Conservation (phyloP, 371 early-diverging fungal genomes). For the Mortierella sp. region DNA sequence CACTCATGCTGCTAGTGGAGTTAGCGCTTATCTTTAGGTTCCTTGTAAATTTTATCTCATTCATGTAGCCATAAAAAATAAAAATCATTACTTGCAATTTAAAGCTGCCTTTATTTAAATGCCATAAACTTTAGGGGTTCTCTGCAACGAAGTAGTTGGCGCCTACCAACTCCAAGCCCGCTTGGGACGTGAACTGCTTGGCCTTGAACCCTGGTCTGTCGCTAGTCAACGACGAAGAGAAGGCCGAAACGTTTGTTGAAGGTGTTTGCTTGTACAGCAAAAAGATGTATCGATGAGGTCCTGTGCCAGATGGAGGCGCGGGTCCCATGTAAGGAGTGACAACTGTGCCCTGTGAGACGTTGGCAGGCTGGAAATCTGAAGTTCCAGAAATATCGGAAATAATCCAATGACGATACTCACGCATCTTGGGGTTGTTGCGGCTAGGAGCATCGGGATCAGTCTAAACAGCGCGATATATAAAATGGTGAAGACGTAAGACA, state of each 20-base stretch:
- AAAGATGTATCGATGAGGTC: slow-evolving; percentile 74
- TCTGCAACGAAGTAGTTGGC: slow-evolving; percentile 70
- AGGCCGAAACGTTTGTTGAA: slow-evolving; percentile 10
- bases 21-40: not conserved
- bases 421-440: slow-evolving; percentile 62
- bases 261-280: slow-evolving; percentile 68
- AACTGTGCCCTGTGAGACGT: slow-evolving; percentile 54
- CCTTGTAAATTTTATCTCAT: too few species aligned
- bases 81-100: not conserved
- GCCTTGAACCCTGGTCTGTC: slow-evolving; percentile 61
- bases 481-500: not conserved
- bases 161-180: slow-evolving; percentile 64
- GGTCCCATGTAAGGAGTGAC: slow-evolving; percentile 70
- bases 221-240: slow-evolving; percentile 37
- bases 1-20: slow-evolving; percentile 2
- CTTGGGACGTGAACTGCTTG: slow-evolving; percentile 59
- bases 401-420: slow-evolving; percentile 78
- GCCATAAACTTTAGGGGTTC: slow-evolving; percentile 16
- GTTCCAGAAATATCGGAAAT: slow-evolving; percentile 64
- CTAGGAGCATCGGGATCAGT: slow-evolving; percentile 79
- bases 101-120: not conserved
- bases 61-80: not conserved
- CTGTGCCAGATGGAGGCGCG: slow-evolving; percentile 67
- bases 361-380: slow-evolving; percentile 34
- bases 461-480: slow-evolving; percentile 25